Evolutionary conservation across 2,329 filamentous ascomycete species (phyloP).

Genomic region (Alternaria panax): DNA sequence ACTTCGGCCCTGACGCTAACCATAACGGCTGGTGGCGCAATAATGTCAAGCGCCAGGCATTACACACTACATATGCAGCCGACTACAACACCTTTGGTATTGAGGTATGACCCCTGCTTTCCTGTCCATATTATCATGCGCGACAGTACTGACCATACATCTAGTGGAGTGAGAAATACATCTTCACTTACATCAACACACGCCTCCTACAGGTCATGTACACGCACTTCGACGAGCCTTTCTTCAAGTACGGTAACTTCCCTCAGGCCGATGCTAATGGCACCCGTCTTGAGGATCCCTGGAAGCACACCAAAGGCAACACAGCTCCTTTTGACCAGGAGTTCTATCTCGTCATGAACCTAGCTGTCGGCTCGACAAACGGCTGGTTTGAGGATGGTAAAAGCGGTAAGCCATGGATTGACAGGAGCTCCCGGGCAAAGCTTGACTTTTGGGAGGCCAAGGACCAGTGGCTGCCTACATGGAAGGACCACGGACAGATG

Average conservation of each 20-base stretch:
- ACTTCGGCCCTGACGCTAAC: slow-evolving; percentile 77
- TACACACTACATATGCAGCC: slow-evolving; percentile 75
- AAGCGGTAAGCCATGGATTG: slow-evolving; percentile 80
- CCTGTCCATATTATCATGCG: not conserved
- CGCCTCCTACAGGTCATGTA: slow-evolving; percentile 82
- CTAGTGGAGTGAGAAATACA: slow-evolving; percentile 81
- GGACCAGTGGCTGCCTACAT: slow-evolving; percentile 73
- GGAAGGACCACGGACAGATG: slow-evolving; percentile 69
- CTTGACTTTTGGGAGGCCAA: slow-evolving; percentile 79
- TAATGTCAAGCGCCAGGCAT: slow-evolving; percentile 76
- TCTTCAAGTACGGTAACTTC: slow-evolving; percentile 75
- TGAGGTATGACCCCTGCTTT: slow-evolving; percentile 55
- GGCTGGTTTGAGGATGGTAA: slow-evolving; percentile 82
- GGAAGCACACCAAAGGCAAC: slow-evolving; percentile 66
- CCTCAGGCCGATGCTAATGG: slow-evolving; percentile 70
- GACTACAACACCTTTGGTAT: slow-evolving; percentile 80
- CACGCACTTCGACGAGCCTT: slow-evolving; percentile 71
- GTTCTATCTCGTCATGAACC: slow-evolving; percentile 79
- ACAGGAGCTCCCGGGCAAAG: slow-evolving; percentile 69
- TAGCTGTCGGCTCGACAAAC: slow-evolving; percentile 79
- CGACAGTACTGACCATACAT: slow-evolving; percentile 5
- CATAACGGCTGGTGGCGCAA: slow-evolving; percentile 86
- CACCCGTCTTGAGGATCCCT: slow-evolving; percentile 68
- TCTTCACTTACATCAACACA: slow-evolving; percentile 86
- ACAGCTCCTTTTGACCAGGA: slow-evolving; percentile 77